A percentile compares a stretch with the other conserved stretches of the same genome.
phyloP scores from a whole-genome alignment of 2,329 filamentous ascomycete species.

The Lomentospora prolificans region DNA sequence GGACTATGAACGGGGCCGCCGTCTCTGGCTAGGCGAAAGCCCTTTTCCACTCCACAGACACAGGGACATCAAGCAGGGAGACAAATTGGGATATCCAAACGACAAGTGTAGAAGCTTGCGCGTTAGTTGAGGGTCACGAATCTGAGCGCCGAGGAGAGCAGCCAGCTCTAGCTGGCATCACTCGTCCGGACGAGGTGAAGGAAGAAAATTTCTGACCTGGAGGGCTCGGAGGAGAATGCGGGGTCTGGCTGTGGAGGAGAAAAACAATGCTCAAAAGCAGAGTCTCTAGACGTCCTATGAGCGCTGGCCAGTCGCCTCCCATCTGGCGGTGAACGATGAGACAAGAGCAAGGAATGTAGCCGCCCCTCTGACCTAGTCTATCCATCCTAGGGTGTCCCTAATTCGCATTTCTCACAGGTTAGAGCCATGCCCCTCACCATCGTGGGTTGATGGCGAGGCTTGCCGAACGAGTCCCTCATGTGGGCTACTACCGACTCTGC shows the following conservation, averaged over 20 bases:
- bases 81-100: too few relatives aligned
- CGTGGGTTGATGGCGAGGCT: background rate
- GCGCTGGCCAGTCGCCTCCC: background rate
- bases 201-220: too few relatives aligned
- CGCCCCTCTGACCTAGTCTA: background rate
- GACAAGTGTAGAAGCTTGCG: too few relatives aligned
- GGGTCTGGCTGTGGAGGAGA: too few relatives aligned
- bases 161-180: too few relatives aligned
- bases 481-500: background rate
- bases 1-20: background rate
- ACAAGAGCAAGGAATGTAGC: background rate
- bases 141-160: too few relatives aligned
- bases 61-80: too few relatives aligned
- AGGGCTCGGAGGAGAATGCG: too few relatives aligned
- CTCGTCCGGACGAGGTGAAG: too few relatives aligned
- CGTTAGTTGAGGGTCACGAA: too few relatives aligned
- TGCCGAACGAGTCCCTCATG: background rate
- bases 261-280: background rate
- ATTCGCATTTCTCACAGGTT: background rate
- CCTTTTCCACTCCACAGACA: background rate
- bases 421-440: background rate
- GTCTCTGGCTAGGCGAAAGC: background rate
- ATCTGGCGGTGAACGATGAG: conserved; percentile 1
- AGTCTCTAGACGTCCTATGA: background rate
- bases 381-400: background rate